phyloP scores from a whole-genome alignment of 306 rosid species.

The Prunus salicina region DNA sequence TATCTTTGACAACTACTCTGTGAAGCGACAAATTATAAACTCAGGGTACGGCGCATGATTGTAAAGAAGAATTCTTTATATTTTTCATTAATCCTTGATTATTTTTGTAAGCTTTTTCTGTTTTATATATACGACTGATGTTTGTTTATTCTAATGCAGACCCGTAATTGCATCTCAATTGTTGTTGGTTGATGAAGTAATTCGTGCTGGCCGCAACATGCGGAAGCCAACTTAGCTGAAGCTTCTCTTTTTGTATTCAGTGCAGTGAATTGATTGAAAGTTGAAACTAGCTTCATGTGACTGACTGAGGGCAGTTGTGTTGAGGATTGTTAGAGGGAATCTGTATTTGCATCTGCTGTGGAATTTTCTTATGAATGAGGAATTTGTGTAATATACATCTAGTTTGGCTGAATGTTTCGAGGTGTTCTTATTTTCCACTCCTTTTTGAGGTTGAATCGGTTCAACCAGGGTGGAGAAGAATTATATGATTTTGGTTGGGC shows the following conservation, averaged over 20 bases:
- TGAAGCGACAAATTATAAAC: conserved; percentile 91
- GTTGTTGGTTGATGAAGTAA: conserved; percentile 94
- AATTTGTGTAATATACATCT: background rate
- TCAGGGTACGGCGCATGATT: conserved; percentile 54
- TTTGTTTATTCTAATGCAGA: conserved; percentile 40
- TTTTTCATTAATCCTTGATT: background rate
- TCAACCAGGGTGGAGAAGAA: background rate
- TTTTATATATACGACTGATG: background rate
- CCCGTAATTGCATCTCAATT: conserved; percentile 92
- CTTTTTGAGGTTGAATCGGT: background rate
- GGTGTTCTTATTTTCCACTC: background rate
- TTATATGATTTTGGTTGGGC: background rate
- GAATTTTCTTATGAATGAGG: background rate
- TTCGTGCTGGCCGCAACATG: conserved; percentile 98
- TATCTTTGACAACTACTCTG: conserved; percentile 89
- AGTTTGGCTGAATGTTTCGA: background rate
- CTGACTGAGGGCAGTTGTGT: conserved; percentile 1
- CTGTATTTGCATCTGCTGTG: conserved; percentile 1
- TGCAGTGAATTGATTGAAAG: conserved; percentile 13
- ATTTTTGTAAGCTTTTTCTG: background rate
- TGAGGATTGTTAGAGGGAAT: conserved; percentile 7
- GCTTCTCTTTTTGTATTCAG: conserved; percentile 15
- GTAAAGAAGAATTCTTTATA: background rate
- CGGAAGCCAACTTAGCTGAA: conserved; percentile 65
- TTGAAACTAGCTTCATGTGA: background rate